Conservation (phyloP, 176 grass and related monocot species). For the Musa schizocarpa region DNA sequence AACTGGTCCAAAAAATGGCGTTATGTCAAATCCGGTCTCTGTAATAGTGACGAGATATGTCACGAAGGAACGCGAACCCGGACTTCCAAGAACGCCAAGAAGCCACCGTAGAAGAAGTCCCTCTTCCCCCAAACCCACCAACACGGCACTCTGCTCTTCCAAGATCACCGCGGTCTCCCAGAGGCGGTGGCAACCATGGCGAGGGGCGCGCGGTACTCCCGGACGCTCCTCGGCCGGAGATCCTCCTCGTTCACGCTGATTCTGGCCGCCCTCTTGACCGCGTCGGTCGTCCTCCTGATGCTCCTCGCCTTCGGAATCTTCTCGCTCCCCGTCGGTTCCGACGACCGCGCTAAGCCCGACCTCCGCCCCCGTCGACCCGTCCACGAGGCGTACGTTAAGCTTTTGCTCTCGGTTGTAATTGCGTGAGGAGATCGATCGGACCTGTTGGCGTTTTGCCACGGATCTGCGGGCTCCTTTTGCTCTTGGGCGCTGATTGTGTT, state of each 20-base stretch:
- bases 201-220: conserved; percentile 28
- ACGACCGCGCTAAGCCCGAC: conserved; percentile 21
- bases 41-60: too few relatives aligned
- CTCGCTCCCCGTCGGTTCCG: conserved; percentile 35
- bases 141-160: too few relatives aligned
- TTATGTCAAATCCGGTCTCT: too few relatives aligned
- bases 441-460: neutral
- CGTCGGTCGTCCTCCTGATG: conserved; percentile 46
- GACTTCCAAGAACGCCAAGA: too few relatives aligned
- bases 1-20: too few relatives aligned
- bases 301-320: conserved; percentile 22
- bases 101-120: too few relatives aligned
- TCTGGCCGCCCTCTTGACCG: conserved; percentile 55
- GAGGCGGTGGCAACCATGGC: conserved; percentile 5
- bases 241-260: conserved; percentile 48
- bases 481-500: conserved; percentile 11
- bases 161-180: too few relatives aligned
- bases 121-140: too few relatives aligned
- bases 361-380: too few relatives aligned
- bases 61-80: too few relatives aligned
- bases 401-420: too few relatives aligned
- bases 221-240: conserved; percentile 32
- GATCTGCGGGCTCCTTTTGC: neutral
- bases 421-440: neutral
- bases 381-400: too few relatives aligned